Base-by-base conservation (phyloP, 2,329 filamentous ascomycete genomes). In the Geosmithia flava region DNA sequence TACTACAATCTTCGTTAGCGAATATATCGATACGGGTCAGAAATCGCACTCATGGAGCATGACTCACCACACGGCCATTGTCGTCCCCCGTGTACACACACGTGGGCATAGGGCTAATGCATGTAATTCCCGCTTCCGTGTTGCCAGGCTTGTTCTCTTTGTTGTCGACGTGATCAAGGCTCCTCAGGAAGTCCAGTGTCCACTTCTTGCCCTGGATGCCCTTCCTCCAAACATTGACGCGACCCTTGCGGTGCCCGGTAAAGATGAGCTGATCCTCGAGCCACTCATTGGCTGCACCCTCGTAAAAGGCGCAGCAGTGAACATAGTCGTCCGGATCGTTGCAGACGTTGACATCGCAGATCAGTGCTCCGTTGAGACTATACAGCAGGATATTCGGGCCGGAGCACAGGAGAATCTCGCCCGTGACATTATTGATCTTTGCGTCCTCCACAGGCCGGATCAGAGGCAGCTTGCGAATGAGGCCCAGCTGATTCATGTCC, bases 41-140 rank as follows among this genome's bases (percentile, higher is more conserved):
- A 11, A 37, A 11, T 16, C 33, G 3, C 3, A 7, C 30, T 5
- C 30, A 50, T 13, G 16, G 4, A 23, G 15, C 7, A n/a, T 19
- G 8, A 63, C 67, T 62, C 53, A 93, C 87, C 65, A 98, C 91
- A 71, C 83, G 76, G 29, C 93, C 93, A 53, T 89, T 85, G 53
- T 97, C 93, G 68, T 97, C 93, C 3, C 91, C 93, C 0, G 90
- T 95, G 65, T 96, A 97, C 10, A 97, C 81, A 52, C 83, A 76
- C 53, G 84, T 82, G 47, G 87, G 80, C 75, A 90, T 85, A 2
- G 91, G 85, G 49, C 86, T 74, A 47, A 98, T 85, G 60, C 86
- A 94, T 39, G 86, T 95, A 51, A 97, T 90, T 0, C 83, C 82
- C 2, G 84, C 82, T 44, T 78, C 75, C 0, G 71, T 69, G 53